Base-by-base conservation (phyloP, 208 protist species). In the Trypanosoma scelopori region DNA sequence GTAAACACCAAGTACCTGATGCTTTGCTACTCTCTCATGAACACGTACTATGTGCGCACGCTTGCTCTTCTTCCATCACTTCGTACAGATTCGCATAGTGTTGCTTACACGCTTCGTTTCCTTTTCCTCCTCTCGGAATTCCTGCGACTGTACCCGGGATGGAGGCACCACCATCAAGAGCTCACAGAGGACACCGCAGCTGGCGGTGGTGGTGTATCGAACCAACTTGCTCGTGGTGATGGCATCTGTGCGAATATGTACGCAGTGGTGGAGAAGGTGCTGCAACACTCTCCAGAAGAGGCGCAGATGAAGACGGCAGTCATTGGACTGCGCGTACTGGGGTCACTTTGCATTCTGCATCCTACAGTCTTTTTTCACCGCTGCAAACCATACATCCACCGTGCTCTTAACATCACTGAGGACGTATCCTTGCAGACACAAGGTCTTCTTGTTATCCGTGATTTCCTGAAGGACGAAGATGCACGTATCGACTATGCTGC, bases 91-190 rank as follows among this genome's bases (percentile, higher is more conserved):
- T 71, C 74, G 28, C 72, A 81, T 37, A 84, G 76, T 51, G 53
- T 87, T 27, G 79, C 74, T 22, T 96, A 96, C 71, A 79, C 81
- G 9, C 81, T 87, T 58, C 87, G 91, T 30, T 93, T 91, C 62
- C 74, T 94, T 27, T 96, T 96, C 69, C 79, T 96, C 5, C 74
- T 96, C n/a, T 92, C 87, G 15, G 85, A 92, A 65, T 84, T 96
- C 45, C 66, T 94, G 55, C 84, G 91, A 3, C 66, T 76, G 48
- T 96, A 91, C 62, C 85, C 79, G 27, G 87, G 82, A n/a, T 96
- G 90, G 87, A 58, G 63, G 63, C 55, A 76, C 59, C 61, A 65
- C 18, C 73, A 77, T 20, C 72, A 57, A 4, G 69, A 66, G 18
- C 70, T 76, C 30, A 63, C 12, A 41, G 68, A 45, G 43, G 63